Evolutionary conservation across 305 asterid genomes (phyloP), one percentile per base, ranked within the genome.

Genomic region (Fraxinus baroniana): DNA sequence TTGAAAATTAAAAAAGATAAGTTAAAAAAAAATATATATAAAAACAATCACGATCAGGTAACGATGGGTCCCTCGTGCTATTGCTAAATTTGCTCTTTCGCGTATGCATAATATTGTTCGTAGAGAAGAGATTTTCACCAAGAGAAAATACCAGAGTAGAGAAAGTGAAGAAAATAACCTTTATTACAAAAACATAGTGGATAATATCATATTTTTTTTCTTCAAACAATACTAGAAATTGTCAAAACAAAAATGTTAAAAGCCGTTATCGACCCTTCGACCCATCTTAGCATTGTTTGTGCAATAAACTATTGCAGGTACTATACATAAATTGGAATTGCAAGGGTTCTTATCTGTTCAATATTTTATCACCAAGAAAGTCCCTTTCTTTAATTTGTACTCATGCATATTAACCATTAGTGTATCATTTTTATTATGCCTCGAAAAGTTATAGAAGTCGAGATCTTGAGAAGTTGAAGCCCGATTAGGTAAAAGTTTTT

Each of bases 401-500:
- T 24, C 7, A 24, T 64, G 9, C 33, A 24, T 35, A 64, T 17
- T 9, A 24, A 24, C 33, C 32, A 18, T 18, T 60, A 18, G 20
- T 6, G 70, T 20, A 7, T 60, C 70, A 60, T 13, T 62, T 62
- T 22, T 22, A 6, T 66, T 3, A 9, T 22, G 26, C 35, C 35
- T 22, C 3, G 6, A 66, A 66, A 8, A 28, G 12, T 13, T 68
- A 12, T 68, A 30, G 74, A 68, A 70, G 20, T 4, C 7, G 37
- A 62, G 10, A 20, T 3, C 32, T 62, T 22, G 32, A 62, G 72
- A 62, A 7, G 17, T 62, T 26, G 37, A 30, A 68, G 37, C 36
- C 26, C 32, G 74, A 24, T 24, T 24, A 24, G 68, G 75, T 64
- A 26, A 89, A 83, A 57, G 52, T 28, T 82, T 77, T 85, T 79